Evolutionary conservation across 441 rosid species (phyloP).

Genomic region (Bocquillonia castaneifolia): DNA sequence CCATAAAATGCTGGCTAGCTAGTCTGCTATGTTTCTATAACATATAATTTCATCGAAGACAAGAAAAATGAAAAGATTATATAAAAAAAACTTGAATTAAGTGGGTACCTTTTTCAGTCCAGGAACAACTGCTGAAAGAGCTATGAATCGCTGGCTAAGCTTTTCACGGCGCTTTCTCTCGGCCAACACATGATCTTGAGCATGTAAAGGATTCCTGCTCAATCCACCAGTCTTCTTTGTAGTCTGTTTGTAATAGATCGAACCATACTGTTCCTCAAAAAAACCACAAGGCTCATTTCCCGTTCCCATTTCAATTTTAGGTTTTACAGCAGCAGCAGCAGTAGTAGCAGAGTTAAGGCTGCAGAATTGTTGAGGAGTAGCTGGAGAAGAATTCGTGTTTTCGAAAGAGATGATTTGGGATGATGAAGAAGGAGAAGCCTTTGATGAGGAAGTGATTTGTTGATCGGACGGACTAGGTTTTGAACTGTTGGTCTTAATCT

Average conservation of each 20-base stretch:
- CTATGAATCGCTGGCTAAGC: conserved; percentile 47
- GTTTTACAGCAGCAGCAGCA: background rate
- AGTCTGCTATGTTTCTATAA: background rate
- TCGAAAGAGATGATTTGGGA: conserved; percentile 47
- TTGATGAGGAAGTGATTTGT: conserved; percentile 9
- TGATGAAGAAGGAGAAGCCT: conserved; percentile 34
- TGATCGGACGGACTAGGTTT: conserved; percentile 11
- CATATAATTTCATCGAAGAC: background rate
- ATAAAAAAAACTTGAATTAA: background rate
- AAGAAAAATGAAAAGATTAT: background rate
- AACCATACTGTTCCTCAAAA: background rate
- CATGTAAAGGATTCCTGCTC: conserved; percentile 30
- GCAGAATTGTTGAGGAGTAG: conserved; percentile 17
- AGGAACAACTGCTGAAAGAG: conserved; percentile 52
- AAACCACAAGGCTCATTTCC: background rate
- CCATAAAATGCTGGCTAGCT: background rate
- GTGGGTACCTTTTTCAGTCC: conserved; percentile 52
- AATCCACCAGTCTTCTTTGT: conserved; percentile 15
- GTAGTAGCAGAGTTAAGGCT: background rate
- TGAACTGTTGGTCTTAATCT: conserved; percentile 8
- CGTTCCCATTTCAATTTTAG: background rate
- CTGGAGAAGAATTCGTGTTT: conserved; percentile 27
- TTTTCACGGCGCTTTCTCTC: conserved; percentile 65
- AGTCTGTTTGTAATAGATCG: conserved; percentile 16
- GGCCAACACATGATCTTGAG: conserved; percentile 33